Percentiles rank a stretch among this genome's conserved stretches.
These are phyloP conservation scores for Myrica gale DNA, from an alignment of 306 rosid species.

Conservation along the genomic window DNA sequence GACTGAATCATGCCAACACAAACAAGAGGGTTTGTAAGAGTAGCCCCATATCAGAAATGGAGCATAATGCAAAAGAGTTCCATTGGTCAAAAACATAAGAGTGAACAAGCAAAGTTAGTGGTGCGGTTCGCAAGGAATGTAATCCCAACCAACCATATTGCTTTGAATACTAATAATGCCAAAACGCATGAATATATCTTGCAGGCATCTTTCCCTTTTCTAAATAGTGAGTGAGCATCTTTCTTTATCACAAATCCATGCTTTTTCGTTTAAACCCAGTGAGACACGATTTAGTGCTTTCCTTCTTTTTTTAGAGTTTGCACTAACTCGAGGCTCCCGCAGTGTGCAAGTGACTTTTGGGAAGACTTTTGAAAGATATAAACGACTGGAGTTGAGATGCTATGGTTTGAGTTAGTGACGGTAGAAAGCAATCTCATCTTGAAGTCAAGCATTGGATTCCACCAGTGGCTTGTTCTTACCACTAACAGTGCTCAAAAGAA, in stretches of 20 bases:
- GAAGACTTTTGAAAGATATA: constrained; percentile 17
- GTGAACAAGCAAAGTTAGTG: constrained; percentile 1
- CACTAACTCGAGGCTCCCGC: constrained; percentile 1
- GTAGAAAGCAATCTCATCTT: neutral
- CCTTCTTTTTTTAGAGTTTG: constrained; percentile 30
- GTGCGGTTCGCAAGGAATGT: constrained; percentile 13
- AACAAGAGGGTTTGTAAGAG: constrained; percentile 11
- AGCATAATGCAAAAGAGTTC: constrained; percentile 9
- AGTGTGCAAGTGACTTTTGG: constrained; percentile 8
- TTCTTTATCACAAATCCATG: constrained; percentile 21
- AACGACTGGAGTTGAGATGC: constrained; percentile 25
- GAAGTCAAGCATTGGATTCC: constrained; percentile 46
- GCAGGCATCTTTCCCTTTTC: neutral
- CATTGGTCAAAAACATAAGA: constrained; percentile 10
- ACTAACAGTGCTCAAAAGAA: constrained; percentile 23
- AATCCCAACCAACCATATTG: constrained; percentile 17
- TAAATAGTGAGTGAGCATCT: constrained; percentile 3
- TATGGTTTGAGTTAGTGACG: constrained; percentile 25
- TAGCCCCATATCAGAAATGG: constrained; percentile 17
- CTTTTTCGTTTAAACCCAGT: constrained; percentile 31
- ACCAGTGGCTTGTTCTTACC: constrained; percentile 31
- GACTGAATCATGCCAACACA: constrained; percentile 27
- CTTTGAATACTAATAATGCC: constrained; percentile 1
- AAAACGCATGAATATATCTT: neutral
- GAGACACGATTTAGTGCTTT: constrained; percentile 23